Conservation (phyloP, 2,329 filamentous ascomycete genomes). For the Diaporthe longicolla region DNA sequence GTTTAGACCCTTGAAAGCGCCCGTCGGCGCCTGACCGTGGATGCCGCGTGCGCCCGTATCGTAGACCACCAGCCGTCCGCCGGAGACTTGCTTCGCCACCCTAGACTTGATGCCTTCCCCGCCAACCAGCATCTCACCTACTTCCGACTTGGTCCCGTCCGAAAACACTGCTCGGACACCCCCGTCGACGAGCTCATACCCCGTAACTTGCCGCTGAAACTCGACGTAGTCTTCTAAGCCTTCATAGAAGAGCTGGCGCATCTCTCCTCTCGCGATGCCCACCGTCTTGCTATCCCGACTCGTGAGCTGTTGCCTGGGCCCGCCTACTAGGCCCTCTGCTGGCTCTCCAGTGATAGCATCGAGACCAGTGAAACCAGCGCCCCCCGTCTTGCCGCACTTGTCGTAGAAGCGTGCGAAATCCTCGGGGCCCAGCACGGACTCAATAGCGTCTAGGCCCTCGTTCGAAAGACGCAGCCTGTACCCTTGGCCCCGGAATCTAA, state of each 20-base stretch:
- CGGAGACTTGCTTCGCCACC: slow-evolving; percentile 71
- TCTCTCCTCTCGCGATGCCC: slow-evolving; percentile 74
- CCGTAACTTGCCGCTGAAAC: slow-evolving; percentile 69
- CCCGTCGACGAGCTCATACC: slow-evolving; percentile 67
- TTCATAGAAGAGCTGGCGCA: slow-evolving; percentile 70
- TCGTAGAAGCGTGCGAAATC: slow-evolving; percentile 70
- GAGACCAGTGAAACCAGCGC: slow-evolving; percentile 63
- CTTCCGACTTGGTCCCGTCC: slow-evolving; percentile 70
- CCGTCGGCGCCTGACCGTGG: slow-evolving; percentile 74
- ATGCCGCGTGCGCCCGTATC: slow-evolving; percentile 75
- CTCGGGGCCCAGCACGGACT: slow-evolving; percentile 66
- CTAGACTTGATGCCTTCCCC: slow-evolving; percentile 75
- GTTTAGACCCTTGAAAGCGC: slow-evolving; percentile 72
- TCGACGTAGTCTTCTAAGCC: slow-evolving; percentile 69
- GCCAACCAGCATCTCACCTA: slow-evolving; percentile 71
- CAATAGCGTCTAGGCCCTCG: slow-evolving; percentile 72
- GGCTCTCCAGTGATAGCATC: slow-evolving; percentile 68
- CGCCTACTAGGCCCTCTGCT: slow-evolving; percentile 51
- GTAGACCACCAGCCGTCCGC: slow-evolving; percentile 71
- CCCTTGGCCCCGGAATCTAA: slow-evolving; percentile 71
- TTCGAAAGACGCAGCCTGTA: slow-evolving; percentile 71
- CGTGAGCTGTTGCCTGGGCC: slow-evolving; percentile 49
- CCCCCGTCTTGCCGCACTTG: slow-evolving; percentile 71
- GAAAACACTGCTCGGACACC: slow-evolving; percentile 72
- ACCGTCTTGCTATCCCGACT: slow-evolving; percentile 72